Evolutionary conservation across 192 early-diverging fungal genomes (phyloP).

Genomic region (Helicostylum pulchrum): DNA sequence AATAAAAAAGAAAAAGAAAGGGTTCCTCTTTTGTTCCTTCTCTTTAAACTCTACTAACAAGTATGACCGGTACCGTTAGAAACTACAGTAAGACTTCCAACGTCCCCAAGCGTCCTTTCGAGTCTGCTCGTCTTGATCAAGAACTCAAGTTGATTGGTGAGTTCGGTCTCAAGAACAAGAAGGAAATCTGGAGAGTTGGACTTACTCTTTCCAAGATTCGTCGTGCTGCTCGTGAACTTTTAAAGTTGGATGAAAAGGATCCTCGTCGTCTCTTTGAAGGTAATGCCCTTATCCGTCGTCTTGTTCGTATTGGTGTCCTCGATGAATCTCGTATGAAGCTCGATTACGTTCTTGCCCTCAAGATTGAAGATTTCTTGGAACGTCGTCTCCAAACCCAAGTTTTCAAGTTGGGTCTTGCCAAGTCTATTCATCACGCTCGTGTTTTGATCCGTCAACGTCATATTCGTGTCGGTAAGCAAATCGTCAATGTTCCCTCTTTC

Average conservation of each 20-base stretch:
- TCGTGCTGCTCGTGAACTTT: conserved; percentile 99
- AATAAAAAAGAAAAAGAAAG: no score
- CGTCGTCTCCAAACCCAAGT: conserved; percentile 98
- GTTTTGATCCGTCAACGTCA: conserved; percentile 98
- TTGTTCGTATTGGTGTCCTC: conserved; percentile 98
- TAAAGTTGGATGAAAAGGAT: conserved; percentile 95
- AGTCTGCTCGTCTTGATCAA: conserved; percentile 94
- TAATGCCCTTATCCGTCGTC: conserved; percentile 97
- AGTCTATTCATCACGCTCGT: conserved; percentile 98
- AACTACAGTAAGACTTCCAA: conserved; percentile 80
- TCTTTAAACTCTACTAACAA: no score
- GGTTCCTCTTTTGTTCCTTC: no score
- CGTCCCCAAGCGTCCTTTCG: conserved; percentile 97
- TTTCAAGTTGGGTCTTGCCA: conserved; percentile 96
- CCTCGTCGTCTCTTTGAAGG: conserved; percentile 98
- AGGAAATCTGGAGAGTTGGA: conserved; percentile 97
- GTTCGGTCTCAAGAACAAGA: conserved; percentile 98
- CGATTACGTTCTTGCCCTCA: conserved; percentile 97
- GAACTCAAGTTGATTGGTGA: conserved; percentile 95
- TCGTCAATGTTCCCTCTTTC: conserved; percentile 95
- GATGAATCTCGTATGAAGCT: conserved; percentile 97
- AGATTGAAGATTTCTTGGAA: conserved; percentile 99
- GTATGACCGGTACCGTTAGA: conserved; percentile 35
- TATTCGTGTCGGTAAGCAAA: conserved; percentile 98
- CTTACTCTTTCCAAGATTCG: conserved; percentile 98